Evolutionary conservation across 2,329 filamentous ascomycete genomes (phyloP), one percentile per base, ranked within the genome.

Genomic region (Venturia nashicola): DNA sequence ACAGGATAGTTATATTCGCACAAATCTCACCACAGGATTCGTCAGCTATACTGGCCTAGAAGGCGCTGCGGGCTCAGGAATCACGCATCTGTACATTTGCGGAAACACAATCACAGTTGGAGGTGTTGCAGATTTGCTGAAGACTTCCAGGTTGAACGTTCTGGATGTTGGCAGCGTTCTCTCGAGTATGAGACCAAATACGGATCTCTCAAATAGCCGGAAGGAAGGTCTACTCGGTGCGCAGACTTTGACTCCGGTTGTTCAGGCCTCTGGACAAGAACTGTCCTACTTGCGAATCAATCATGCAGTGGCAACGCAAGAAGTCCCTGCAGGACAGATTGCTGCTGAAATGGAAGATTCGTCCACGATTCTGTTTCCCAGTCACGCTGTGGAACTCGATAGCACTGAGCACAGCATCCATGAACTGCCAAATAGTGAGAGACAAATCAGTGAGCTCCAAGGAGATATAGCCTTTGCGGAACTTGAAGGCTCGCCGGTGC

Each of bases 81-180:
- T 86, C 44, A 86, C 83, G 0, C 83, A 86, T 72, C 72, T 86
- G 2, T 84, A 83, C 68, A 77, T 86, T 16, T 77, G 83, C 3
- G 77, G 78, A 8, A 86, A 86, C 64, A 68, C 73, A 3, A 70
- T 86, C 5, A 83, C 81, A 1, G 77, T 82, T 0, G 82, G 84
- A 69, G 83, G 82, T 0, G 72, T 83, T 6, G 80, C 79, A 3
- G 79, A 78, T 18, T 73, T 86, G 5, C 68, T 85, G 12, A 73
- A 78, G 60, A 82, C 82, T 8, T 75, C 73, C 62, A 75, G 78
- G 40, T 72, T 86, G 9, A 77, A 83, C 67, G 79, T 82, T 2
- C 73, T 86, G 2, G 83, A 86, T 71, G 75, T 77, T 40, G 83
- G 83, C 0, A 79, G 76, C 2, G 73, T 83, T 27, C 72, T 76